These are phyloP conservation scores for Amanita molliuscula DNA, from an alignment of 768 basidiomycete genomes.

Conservation along the genomic window DNA sequence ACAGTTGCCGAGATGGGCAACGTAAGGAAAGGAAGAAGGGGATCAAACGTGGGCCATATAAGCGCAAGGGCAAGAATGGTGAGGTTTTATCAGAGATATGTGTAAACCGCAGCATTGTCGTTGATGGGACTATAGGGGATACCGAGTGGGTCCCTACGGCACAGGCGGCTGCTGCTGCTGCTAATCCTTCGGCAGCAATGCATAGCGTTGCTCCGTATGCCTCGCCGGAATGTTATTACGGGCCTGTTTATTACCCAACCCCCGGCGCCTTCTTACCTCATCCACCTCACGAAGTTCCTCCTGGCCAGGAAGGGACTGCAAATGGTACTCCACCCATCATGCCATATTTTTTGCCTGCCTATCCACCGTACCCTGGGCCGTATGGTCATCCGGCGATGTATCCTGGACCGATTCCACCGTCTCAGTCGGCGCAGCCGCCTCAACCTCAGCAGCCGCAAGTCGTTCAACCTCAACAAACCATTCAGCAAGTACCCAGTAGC, in stretches of 20 bases:
- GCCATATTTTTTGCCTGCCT: conserved; percentile 31
- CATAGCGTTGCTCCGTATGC: conserved; percentile 23
- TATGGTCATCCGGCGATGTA: conserved; percentile 25
- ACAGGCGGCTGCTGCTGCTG: conserved; percentile 15
- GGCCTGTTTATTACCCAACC: conserved; percentile 28
- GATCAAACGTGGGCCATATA: conserved; percentile 82
- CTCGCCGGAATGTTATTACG: conserved; percentile 28
- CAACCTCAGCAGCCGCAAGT: conserved; percentile 13
- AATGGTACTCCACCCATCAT: conserved; percentile 27
- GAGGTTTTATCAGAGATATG: conserved; percentile 10
- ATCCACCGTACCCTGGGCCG: conserved; percentile 20
- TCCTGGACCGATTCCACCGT: conserved; percentile 11
- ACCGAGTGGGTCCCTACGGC: conserved; percentile 20
- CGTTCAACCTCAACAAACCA: conserved; percentile 3
- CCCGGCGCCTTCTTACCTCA: conserved; percentile 22
- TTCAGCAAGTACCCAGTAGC: not conserved
- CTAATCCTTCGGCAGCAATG: conserved; percentile 18
- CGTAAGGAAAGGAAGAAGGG: conserved; percentile 91
- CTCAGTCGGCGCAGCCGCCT: conserved; percentile 10
- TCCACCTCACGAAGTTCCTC: conserved; percentile 21
- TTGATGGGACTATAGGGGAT: conserved; percentile 7
- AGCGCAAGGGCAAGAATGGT: conserved; percentile 38
- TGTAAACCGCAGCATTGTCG: not conserved
- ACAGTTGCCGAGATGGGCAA: conserved; percentile 78
- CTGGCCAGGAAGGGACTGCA: conserved; percentile 17